Evolutionary conservation across 2,329 filamentous ascomycete genomes (phyloP), one percentile per base, ranked within the genome.

Genomic region (Fusarium sp.): DNA sequence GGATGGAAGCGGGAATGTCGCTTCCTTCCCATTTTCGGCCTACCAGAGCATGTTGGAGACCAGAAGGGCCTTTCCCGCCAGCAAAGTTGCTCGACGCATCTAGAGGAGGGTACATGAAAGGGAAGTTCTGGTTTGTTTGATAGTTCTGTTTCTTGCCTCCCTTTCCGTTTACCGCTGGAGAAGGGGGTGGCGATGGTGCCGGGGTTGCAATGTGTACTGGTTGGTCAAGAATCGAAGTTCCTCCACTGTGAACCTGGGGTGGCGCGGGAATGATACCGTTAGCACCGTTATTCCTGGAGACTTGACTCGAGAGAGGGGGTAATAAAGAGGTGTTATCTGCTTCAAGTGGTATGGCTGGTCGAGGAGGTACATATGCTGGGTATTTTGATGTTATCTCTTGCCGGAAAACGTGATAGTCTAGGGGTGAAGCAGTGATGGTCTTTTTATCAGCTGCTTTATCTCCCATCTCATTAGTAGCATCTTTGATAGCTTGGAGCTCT

Each of bases 131-230:
- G 79, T 99, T 99, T 0, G 96, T 99, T 81, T 99, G 96, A 78
- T 99, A 99, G 76, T 98, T 99, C 79, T 99, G 96, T 80, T 99
- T 99, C 86, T 99, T 99, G 2, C 93, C 95, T 58, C 93, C 94
- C 81, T 98, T 99, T 1, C 95, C 95, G 31, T 95, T 95, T 38
- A 92, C 92, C 15, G 86, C 88, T 1, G 96, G 96, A 3, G 95
- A 98, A 2, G 96, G 96, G 0, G 96, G 96, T 30, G 96, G 96
- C 0, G 96, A 99, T 4, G 96, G 96, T 1, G 95, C 95, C 1
- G 96, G 96, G 3, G 96, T 99, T n/a, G 96, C 96, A 76, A 99
- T 99, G 81, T 99, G 96, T 11, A 99, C 95, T 11, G 96, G 94
- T 78, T 98, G 95, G 79, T 98, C 91, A 31, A 99, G 88, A 77